Evolutionary conservation across 768 basidiomycete species (phyloP).

Genomic region (Suillus tomentosus): DNA sequence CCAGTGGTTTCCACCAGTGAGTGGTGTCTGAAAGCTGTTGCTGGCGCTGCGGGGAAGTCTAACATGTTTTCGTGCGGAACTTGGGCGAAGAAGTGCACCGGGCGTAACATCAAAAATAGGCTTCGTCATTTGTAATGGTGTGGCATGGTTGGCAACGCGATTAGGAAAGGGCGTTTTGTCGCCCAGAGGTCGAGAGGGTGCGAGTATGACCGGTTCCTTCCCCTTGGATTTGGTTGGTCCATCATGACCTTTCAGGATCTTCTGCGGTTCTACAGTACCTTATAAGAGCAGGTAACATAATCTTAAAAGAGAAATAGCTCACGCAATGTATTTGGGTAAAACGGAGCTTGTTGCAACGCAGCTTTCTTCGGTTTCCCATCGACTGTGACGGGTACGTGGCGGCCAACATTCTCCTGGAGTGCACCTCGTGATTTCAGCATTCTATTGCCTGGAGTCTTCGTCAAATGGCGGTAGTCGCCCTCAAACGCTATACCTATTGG

Average conservation of each 20-base stretch:
- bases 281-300: neutral
- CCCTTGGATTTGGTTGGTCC: conserved; percentile 19
- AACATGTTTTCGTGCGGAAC: conserved; percentile 66
- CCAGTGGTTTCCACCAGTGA: conserved; percentile 70
- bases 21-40: conserved; percentile 65
- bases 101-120: conserved; percentile 29
- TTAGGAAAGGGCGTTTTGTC: conserved; percentile 83
- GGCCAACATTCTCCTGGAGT: conserved; percentile 52
- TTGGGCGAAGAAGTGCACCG: conserved; percentile 51
- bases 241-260: neutral
- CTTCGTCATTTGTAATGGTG: conserved; percentile 25
- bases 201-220: conserved; percentile 21
- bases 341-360: conserved; percentile 36
- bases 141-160: conserved; percentile 37
- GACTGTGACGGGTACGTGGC: conserved; percentile 43
- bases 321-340: conserved; percentile 34
- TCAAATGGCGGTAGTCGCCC: conserved; percentile 22
- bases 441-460: conserved; percentile 60
- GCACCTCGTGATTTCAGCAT: conserved; percentile 39
- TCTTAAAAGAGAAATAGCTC: neutral
- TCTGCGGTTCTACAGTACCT: neutral
- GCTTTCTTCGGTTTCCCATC: conserved; percentile 48
- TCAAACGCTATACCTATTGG: conserved; percentile 30
- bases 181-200: conserved; percentile 50
- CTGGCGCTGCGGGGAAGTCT: conserved; percentile 54